Conservation (phyloP, 495 filamentous ascomycete genomes). For the Penicillium bialowiezense region DNA sequence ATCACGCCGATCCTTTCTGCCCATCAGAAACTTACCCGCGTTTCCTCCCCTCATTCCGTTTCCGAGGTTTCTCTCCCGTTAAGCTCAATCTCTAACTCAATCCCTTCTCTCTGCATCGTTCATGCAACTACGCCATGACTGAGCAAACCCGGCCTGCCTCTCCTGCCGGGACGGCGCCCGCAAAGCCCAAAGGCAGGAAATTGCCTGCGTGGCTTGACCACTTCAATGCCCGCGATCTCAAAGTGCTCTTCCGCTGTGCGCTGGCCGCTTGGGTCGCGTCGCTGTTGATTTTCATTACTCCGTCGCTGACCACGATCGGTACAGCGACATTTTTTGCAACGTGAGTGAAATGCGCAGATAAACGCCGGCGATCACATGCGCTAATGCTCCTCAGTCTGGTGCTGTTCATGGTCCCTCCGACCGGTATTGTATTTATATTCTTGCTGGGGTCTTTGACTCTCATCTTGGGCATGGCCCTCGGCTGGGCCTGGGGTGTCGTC, state of each 20-base stretch:
- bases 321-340: conserved; percentile 30
- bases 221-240: conserved; percentile 45
- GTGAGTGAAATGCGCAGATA: conserved; percentile 11
- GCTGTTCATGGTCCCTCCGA: conserved; percentile 37
- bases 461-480: conserved; percentile 33
- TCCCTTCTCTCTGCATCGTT: not conserved
- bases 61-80: not conserved
- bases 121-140: not conserved
- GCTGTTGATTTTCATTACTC: conserved; percentile 40
- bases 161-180: conserved; percentile 6
- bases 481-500: conserved; percentile 45
- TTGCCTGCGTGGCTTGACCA: conserved; percentile 41
- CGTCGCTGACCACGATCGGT: conserved; percentile 27
- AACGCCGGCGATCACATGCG: not conserved
- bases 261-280: conserved; percentile 41
- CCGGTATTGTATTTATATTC: conserved; percentile 37
- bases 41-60: conserved; percentile 2
- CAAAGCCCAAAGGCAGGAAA: conserved; percentile 15
- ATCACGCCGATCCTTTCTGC: conserved; percentile 13
- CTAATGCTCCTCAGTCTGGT: conserved; percentile 26
- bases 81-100: not conserved
- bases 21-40: not conserved
- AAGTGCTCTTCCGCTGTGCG: conserved; percentile 42
- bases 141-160: not conserved
- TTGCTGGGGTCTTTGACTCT: conserved; percentile 33